A percentile compares a stretch with the other conserved stretches of the same genome.
Conservation (phyloP, 1,284 basidiomycete species). For the Takashimella koratensis region DNA sequence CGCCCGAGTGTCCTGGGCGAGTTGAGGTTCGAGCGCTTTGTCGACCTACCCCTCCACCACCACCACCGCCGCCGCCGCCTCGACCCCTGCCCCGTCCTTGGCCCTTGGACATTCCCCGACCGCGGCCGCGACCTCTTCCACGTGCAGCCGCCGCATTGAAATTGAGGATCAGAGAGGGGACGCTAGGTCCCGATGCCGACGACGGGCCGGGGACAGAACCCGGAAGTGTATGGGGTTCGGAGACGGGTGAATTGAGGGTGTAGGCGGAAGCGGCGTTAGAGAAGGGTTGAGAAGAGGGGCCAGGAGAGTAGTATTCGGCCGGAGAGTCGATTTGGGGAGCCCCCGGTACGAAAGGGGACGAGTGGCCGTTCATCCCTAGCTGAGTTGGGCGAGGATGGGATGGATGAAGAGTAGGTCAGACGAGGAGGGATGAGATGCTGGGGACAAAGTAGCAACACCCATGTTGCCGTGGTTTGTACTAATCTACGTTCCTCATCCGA, state of each 20-base stretch:
- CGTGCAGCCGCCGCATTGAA: background rate
- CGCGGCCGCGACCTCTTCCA: background rate
- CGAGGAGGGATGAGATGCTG: no score
- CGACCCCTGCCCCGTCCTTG: conserved; percentile 12
- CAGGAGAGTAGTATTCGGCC: background rate
- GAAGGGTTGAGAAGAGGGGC: background rate
- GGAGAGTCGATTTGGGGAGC: background rate
- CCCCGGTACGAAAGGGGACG: background rate
- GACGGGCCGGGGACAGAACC: no score
- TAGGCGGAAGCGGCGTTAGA: no score
- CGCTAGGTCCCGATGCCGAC: background rate
- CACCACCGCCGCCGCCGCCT: conserved; percentile 8
- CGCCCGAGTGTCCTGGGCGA: conserved; percentile 8
- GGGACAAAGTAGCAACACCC: no score
- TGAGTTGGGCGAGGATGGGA: background rate
- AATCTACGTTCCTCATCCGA: no score
- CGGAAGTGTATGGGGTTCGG: background rate
- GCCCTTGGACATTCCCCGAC: conserved; percentile 20
- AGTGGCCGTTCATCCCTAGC: background rate
- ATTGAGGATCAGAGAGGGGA: background rate
- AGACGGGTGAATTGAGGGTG: background rate
- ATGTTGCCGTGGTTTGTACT: no score
- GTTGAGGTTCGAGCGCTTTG: conserved; percentile 14
- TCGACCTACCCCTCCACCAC: conserved; percentile 3
- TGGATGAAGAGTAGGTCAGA: background rate